Evolutionary conservation across 2,329 filamentous ascomycete genomes (phyloP).

Genomic region (Pestalotiopsis sp.): DNA sequence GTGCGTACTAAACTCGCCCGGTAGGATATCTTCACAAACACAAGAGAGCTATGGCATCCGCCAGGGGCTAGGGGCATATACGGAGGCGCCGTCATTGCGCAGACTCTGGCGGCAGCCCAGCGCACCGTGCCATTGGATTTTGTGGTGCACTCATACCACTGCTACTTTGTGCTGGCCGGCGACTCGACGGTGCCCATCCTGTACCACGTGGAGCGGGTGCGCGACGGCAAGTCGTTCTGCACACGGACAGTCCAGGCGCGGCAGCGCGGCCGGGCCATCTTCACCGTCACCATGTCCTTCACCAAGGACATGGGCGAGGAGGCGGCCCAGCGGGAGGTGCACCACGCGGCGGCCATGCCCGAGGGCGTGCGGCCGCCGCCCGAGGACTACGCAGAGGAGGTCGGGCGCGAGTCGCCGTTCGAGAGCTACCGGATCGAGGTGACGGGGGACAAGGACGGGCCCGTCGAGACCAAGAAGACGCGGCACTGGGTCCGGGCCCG

Average conservation of each 20-base stretch:
- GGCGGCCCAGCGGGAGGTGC: conserved; percentile 49
- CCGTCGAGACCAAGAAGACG: conserved; percentile 66
- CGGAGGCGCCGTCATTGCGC: conserved; percentile 90
- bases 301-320: conserved; percentile 65
- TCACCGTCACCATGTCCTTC: conserved; percentile 94
- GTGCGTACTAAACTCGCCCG: background rate
- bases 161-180: conserved; percentile 95
- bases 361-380: conserved; percentile 39
- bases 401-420: conserved; percentile 46
- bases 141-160: conserved; percentile 94
- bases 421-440: conserved; percentile 48
- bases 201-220: conserved; percentile 93
- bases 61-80: conserved; percentile 91
- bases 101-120: conserved; percentile 72
- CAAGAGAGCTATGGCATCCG: conserved; percentile 88
- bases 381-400: conserved; percentile 48
- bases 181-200: conserved; percentile 83
- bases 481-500: conserved; percentile 76
- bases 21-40: conserved; percentile 93
- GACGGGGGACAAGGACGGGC: conserved; percentile 40
- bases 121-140: conserved; percentile 82
- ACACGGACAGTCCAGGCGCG: conserved; percentile 95
- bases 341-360: conserved; percentile 69
- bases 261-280: conserved; percentile 86
- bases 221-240: conserved; percentile 86